Evolutionary conservation across 2,329 filamentous ascomycete species (phyloP), one percentile per base, ranked within the genome.

Genomic region (Paramyrothecium sp.): DNA sequence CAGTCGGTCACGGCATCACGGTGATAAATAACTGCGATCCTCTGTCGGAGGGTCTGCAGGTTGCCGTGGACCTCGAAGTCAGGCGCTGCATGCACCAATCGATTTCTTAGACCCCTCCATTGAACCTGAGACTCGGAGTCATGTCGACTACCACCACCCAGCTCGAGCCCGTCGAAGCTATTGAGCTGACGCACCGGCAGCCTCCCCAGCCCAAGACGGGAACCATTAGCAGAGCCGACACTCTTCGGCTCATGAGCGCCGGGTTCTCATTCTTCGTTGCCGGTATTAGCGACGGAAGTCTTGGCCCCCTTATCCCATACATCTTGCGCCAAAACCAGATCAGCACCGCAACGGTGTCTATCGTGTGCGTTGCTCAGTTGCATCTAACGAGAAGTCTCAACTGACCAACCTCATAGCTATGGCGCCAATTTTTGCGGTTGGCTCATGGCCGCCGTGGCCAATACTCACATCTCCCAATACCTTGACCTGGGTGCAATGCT

Each of bases 201-300:
- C 19, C 12, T 21, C 22, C 16, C 49, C 16, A 20, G 30, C 7
- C 13, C 22, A 30, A 7, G 5, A 23, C 12, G 19, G 16, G 23
- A 51, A 20, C 8, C 92, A 77, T 71, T 54, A 63, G 64, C 59
- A 51, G 55, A 53, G 38, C 58, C 47, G 63, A 67, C 17, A 60
- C 73, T 20, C 58, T 82, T 38, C 86, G 84, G 65, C 69, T 88
- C 2, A 55, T 81, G 41, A 82, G 81, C 48, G 78, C 82, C 2
- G 81, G 80, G 0, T 81, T 87, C 60, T 85, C 84, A 0, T 89
- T 89, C 72, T 87, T 89, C 64, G 83, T 86, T 30, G 84, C 86
- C 0, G 86, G 87, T 0, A 75, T 84, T 51, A 89, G 88, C 56
- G 87, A 89, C 66, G 86, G 86, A 33, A 86, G 81, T 58, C 73